Conservation (phyloP, 345 rosid genomes). For the Eucalyptus tenuipes region DNA sequence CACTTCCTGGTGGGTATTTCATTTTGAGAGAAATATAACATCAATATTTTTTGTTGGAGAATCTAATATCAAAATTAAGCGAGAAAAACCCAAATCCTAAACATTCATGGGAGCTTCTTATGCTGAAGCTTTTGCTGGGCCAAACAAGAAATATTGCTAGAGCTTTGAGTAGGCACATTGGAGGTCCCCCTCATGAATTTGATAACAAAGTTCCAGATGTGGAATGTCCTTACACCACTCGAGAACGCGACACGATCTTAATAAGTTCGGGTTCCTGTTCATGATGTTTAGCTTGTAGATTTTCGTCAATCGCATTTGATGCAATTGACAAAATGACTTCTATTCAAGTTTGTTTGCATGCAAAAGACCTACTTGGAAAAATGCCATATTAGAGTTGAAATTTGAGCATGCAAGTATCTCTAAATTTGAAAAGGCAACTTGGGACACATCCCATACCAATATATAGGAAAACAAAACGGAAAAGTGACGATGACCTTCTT, state of each 20-base stretch:
- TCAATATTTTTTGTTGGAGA: background rate
- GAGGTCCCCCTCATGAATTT: too few relatives aligned
- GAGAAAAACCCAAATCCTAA: background rate
- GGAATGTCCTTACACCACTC: too few relatives aligned
- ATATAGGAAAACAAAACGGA: background rate
- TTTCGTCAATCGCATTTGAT: background rate
- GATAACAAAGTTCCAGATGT: background rate
- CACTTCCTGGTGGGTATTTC: background rate
- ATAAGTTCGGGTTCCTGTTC: background rate
- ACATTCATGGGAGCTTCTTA: background rate
- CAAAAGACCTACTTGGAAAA: background rate
- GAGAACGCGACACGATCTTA: background rate
- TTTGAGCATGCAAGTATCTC: background rate
- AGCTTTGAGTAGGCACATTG: too few relatives aligned
- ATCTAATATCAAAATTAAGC: background rate
- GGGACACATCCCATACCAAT: background rate
- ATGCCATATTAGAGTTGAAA: background rate
- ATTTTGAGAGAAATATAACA: background rate
- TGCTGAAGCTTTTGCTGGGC: background rate
- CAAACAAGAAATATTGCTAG: too few relatives aligned
- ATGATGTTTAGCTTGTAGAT: background rate
- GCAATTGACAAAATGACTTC: background rate
- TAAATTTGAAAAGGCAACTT: too few relatives aligned
- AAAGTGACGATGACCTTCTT: background rate
- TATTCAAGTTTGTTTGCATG: background rate